Base-by-base conservation (phyloP, 2,329 filamentous ascomycete species). In the Ascochyta fabae region DNA sequence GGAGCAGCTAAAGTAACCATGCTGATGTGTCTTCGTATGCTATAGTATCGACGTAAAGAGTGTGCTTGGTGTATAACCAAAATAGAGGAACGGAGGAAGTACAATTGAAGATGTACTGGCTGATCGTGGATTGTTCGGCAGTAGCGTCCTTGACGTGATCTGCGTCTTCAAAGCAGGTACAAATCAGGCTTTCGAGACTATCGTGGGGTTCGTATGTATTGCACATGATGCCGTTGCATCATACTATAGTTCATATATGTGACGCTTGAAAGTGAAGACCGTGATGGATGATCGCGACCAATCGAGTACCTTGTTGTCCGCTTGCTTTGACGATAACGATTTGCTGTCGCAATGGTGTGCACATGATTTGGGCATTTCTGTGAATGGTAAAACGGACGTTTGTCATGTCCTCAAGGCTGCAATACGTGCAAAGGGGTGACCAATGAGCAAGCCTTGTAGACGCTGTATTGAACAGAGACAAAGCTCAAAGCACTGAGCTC, bases 271-370 rank as follows among this genome's bases (percentile, higher is more conserved):
- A 16, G 52, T 68, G 65, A 68, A 68, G 59, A 68, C 66, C 64
- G 54, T 69, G 66, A 69, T 68, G 65, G 66, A 36, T 64, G 59
- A 57, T 23, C 43, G 42, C 53, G 36, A 53, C 46, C 48, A 55
- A 52, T 49, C 51, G 60, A 64, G 66, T 46, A 69, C 66, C 65
- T 51, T 69, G 66, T 62, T 69, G 66, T 61, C 64, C 58, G 48
- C 44, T 58, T 23, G 52, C 53, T 33, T 51, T 39, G 42, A 34
- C 36, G 36, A 42, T 27, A 42, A 19, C 15, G 24, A 16, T 23
- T 23, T 40, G n/a, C 41, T 46, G 19, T 50, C 41, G 31, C 47
- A 40, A 42, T 29, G 15, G 22, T 24, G 31, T 43, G 38, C 7
- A n/a, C 42, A 29, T 12, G 41, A 16, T 16, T 13, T 16, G 7